Conservation (phyloP, 306 rosid genomes). For the Lupinus albus region DNA sequence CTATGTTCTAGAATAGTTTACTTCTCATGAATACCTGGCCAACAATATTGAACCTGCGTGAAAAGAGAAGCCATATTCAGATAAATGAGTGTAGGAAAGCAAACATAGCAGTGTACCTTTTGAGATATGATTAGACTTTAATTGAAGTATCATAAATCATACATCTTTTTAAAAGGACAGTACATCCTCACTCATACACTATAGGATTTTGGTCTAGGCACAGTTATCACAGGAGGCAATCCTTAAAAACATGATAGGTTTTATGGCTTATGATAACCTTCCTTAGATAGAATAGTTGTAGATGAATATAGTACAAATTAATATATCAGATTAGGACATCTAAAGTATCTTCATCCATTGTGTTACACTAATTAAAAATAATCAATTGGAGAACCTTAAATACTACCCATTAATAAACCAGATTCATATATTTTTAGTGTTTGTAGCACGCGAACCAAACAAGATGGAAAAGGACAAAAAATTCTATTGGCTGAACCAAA, state of each 20-base stretch:
- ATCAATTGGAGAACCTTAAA: background rate
- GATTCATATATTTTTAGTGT: too few species aligned
- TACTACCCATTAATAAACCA: background rate
- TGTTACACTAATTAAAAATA: background rate
- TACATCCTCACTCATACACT: too few species aligned
- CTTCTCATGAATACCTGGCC: slow-evolving; percentile 79
- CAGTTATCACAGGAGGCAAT: too few species aligned
- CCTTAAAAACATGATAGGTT: too few species aligned
- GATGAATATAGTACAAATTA: background rate
- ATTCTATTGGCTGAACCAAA: too few species aligned
- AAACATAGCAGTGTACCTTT: slow-evolving; percentile 20
- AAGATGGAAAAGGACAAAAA: too few species aligned
- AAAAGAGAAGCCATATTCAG: slow-evolving; percentile 48
- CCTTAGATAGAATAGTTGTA: background rate
- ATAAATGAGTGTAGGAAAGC: slow-evolving; percentile 7
- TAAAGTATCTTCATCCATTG: background rate
- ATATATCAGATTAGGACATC: background rate
- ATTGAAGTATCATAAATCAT: background rate
- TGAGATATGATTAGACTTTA: slow-evolving; percentile 12
- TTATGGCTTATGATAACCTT: background rate
- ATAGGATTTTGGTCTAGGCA: too few species aligned
- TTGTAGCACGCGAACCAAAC: too few species aligned
- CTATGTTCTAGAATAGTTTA: slow-evolving; percentile 34
- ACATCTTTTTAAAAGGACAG: slow-evolving; percentile 5
- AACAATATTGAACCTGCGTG: slow-evolving; percentile 94